Evolutionary conservation across 257 asterid species (phyloP), one percentile per base, ranked within the genome.

Genomic region (Nyctanthes arbortristis): DNA sequence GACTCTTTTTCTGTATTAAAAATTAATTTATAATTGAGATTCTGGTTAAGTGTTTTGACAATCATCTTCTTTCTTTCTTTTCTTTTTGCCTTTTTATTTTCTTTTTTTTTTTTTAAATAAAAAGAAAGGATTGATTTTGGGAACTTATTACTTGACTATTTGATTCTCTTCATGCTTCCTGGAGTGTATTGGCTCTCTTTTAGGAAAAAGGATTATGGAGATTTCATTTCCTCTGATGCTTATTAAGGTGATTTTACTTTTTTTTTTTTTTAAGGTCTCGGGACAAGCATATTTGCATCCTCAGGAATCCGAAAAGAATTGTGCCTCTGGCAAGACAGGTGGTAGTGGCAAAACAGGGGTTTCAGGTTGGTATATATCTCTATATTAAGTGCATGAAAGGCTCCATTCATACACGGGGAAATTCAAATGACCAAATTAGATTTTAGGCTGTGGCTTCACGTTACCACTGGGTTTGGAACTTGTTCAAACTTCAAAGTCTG

Each of bases 321-420:
- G 64, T 28, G 88, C 68, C 18, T 54, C 80, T 18, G 75, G 60
- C 68, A 61, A 59, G 73, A 82, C 57, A 33, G 68, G 31, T 5
- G 64, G 75, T 71, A 80, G 61, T 69, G 29, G 75, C n/a, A 77
- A 79, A 63, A 36, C 69, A 70, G 56, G 73, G 36, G 55, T 69
- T 66, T 37, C 85, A 78, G 89, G 96, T 84, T 63, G 60, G 84
- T 71, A 22, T 22, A 18, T 30, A 31, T 12, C 10, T 45, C 16
- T 10, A 14, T 45, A 45, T n/a, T 45, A 5, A 14, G 25, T 45
- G 25, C n/a, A 4, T 14, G 16, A 43, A 43, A 45, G 4, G 54
- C 16, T 24, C 7, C 14, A 5, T 6, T 14, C n/a, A 18, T 45
- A n/a, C 16, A 45, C 5, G 24, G 5, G 22, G 54, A 20, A 43